A percentile compares a stretch with the other conserved stretches of the same genome.
These are phyloP conservation scores for Talaromyces albobiverticillius DNA, from an alignment of 2,329 filamentous ascomycete genomes.

Conservation along the genomic window DNA sequence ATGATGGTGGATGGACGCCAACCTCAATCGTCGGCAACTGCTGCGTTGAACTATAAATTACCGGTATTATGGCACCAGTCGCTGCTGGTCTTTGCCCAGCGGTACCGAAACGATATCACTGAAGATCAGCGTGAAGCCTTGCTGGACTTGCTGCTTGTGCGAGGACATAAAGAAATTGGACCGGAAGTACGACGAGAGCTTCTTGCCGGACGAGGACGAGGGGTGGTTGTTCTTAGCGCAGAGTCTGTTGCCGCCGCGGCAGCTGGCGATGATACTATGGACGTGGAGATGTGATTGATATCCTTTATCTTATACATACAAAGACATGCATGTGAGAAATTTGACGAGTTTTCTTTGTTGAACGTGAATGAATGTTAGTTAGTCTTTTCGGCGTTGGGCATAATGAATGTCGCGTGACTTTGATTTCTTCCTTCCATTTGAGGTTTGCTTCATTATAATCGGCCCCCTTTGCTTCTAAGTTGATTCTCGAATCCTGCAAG, in stretches of 20 bases:
- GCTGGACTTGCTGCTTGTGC: conserved; percentile 77
- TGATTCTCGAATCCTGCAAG: too few relatives aligned
- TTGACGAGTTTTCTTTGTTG: conserved; percentile 22
- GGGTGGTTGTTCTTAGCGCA: conserved; percentile 54
- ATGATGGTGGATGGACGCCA: conserved; percentile 39
- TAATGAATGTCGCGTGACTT: conserved; percentile 9
- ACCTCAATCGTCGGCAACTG: conserved; percentile 31
- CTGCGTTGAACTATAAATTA: conserved; percentile 61
- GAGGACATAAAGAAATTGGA: conserved; percentile 84
- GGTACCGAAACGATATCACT: conserved; percentile 93
- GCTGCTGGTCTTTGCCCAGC: conserved; percentile 84
- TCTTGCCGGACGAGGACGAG: conserved; percentile 80
- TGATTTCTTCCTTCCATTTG: conserved; percentile 10
- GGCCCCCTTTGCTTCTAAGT: too few relatives aligned
- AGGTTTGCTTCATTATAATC: too few relatives aligned
- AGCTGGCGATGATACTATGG: conserved; percentile 88
- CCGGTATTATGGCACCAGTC: conserved; percentile 97
- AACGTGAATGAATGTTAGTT: conserved; percentile 11
- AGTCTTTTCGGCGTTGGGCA: conserved; percentile 5
- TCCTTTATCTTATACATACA: background rate
- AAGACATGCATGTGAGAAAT: background rate
- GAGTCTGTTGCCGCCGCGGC: conserved; percentile 58
- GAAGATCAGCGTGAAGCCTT: conserved; percentile 91
- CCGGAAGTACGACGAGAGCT: conserved; percentile 88
- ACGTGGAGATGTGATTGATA: conserved; percentile 52